phyloP scores from a whole-genome alignment of 148 eudicot species.

The Pharnaceum exiguum region DNA sequence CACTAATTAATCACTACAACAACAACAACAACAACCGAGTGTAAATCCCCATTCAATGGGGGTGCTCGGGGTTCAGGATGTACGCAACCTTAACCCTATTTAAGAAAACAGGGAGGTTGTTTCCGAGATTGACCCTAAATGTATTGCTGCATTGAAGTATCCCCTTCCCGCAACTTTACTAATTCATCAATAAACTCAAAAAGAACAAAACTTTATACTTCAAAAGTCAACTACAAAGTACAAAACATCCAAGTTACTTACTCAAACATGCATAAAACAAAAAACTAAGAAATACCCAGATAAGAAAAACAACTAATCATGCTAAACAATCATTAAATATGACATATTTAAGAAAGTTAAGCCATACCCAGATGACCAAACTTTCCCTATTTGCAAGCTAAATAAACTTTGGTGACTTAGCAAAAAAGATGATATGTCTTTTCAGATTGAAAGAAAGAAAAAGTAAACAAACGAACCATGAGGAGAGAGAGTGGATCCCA shows the following conservation, averaged over 20 bases:
- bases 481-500: slow-evolving; percentile 12
- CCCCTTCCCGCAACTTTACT: no score
- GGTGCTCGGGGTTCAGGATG: no score
- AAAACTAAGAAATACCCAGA: background rate
- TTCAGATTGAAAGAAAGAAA: background rate
- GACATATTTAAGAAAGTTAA: background rate
- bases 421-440: background rate
- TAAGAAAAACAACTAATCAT: background rate
- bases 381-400: slow-evolving; percentile 7
- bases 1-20: no score
- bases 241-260: background rate
- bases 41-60: no score
- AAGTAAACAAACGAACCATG: slow-evolving; percentile 9
- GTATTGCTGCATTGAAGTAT: no score
- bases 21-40: no score
- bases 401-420: background rate
- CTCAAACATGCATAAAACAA: background rate
- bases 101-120: no score
- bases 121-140: no score
- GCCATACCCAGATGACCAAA: slow-evolving; percentile 19
- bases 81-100: no score
- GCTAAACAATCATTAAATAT: background rate
- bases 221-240: background rate
- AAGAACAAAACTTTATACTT: no score
- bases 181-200: no score